phyloP scores from a whole-genome alignment of 345 rosid species.

The Lepidium africanum region DNA sequence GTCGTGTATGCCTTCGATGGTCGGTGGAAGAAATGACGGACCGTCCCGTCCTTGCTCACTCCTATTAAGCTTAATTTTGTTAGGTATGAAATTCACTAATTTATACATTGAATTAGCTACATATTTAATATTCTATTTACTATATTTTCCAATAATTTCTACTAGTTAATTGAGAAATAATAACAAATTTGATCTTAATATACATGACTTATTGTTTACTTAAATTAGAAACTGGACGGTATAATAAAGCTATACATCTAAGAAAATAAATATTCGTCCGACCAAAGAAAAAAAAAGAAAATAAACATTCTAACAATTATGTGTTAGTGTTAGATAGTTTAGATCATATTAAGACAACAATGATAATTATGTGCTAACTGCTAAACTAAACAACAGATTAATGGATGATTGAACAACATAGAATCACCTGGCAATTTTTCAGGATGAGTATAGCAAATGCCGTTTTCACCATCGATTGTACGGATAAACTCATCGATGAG shows the following conservation, averaged over 20 bases:
- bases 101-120: background rate
- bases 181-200: background rate
- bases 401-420: background rate
- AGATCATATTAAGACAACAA: background rate
- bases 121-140: background rate
- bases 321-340: background rate
- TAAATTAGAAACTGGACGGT: background rate
- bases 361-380: background rate
- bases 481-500: conserved; percentile 90
- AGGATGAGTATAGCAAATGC: conserved; percentile 97
- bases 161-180: background rate
- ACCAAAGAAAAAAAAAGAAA: too few relatives aligned
- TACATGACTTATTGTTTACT: background rate
- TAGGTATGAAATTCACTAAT: background rate
- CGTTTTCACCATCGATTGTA: conserved; percentile 89
- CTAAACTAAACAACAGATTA: background rate
- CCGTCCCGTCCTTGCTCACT: conserved; percentile 76
- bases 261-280: too few relatives aligned
- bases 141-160: background rate
- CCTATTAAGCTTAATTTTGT: conserved; percentile 24
- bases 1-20: conserved; percentile 98
- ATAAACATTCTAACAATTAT: background rate
- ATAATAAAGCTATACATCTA: background rate
- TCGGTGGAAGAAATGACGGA: conserved; percentile 97
- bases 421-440: conserved; percentile 83